A percentile compares a stretch with the other conserved stretches of the same genome.
phyloP scores from a whole-genome alignment of 768 basidiomycete genomes.

The Gloeophyllum trabeum region DNA sequence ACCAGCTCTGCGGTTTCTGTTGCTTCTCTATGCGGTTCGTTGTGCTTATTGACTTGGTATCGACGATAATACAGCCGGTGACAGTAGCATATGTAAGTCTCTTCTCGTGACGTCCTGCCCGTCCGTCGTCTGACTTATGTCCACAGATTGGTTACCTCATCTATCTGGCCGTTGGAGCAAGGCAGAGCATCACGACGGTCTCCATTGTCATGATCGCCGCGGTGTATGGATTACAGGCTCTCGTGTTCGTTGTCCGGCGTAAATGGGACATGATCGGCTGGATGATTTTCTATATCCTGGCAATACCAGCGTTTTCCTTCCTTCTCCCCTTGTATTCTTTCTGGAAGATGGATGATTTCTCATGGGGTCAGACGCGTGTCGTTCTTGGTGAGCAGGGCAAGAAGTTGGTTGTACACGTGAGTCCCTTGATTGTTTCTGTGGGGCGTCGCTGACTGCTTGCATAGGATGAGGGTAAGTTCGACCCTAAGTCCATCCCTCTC shows the following conservation, averaged over 20 bases:
- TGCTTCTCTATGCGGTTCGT: constrained; percentile 99
- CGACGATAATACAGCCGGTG: constrained; percentile 76
- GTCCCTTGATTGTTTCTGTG: background rate
- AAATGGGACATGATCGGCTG: constrained; percentile 99
- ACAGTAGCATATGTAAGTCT: constrained; percentile 81
- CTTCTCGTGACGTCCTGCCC: background rate
- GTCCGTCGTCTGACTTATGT: constrained; percentile 7
- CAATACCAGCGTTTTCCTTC: constrained; percentile 90
- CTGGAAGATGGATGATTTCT: constrained; percentile 98
- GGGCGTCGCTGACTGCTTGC: constrained; percentile 4
- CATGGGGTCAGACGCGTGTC: constrained; percentile 87
- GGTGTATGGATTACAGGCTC: constrained; percentile 88
- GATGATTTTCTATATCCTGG: constrained; percentile 94
- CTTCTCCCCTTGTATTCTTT: constrained; percentile 90
- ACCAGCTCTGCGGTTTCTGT: constrained; percentile 91
- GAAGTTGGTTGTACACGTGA: constrained; percentile 88
- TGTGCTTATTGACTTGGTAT: constrained; percentile 92
- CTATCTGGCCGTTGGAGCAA: constrained; percentile 59
- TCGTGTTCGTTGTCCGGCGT: constrained; percentile 84
- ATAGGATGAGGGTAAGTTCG: constrained; percentile 96
- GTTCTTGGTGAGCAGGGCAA: constrained; percentile 93
- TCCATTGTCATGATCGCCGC: constrained; percentile 91
- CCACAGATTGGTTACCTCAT: constrained; percentile 78
- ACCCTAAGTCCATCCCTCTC: constrained; percentile 84
- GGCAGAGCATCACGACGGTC: constrained; percentile 60